A percentile compares a stretch with the other conserved stretches of the same genome.
phyloP scores from a whole-genome alignment of 2,329 filamentous ascomycete species.

The Hysterium pulicare region DNA sequence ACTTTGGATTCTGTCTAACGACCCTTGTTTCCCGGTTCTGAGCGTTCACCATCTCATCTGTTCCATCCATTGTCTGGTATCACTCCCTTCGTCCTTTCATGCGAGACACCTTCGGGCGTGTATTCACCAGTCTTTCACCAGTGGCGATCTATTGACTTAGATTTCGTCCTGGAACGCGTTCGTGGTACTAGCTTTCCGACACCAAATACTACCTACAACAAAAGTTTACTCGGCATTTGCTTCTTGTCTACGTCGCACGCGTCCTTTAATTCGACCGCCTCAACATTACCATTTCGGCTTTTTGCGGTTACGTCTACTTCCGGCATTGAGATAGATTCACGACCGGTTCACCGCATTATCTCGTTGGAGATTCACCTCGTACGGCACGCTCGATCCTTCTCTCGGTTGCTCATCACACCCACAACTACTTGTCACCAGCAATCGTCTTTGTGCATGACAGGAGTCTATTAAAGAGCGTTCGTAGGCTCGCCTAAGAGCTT shows the following conservation, averaged over 20 bases:
- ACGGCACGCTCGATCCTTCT: constrained; percentile 19
- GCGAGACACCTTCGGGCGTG: constrained; percentile 13
- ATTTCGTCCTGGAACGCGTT: constrained; percentile 28
- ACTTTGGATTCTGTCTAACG: constrained; percentile 9
- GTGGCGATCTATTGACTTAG: constrained; percentile 42
- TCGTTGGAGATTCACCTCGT: constrained; percentile 20
- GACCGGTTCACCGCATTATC: constrained; percentile 15
- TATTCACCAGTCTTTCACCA: constrained; percentile 15
- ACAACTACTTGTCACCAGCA: constrained; percentile 16
- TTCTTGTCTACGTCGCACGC: not conserved
- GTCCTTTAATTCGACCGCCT: not conserved
- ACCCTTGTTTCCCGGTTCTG: constrained; percentile 8
- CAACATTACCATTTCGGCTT: not conserved
- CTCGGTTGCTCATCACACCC: constrained; percentile 15
- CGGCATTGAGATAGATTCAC: not conserved
- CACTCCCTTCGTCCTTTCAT: constrained; percentile 8
- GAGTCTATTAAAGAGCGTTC: constrained; percentile 26
- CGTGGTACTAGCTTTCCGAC: constrained; percentile 4
- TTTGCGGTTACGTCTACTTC: not conserved
- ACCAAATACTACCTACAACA: not conserved
- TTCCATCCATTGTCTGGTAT: constrained; percentile 5
- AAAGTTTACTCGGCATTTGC: not conserved
- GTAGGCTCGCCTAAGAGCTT: constrained; percentile 33
- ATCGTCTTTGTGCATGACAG: constrained; percentile 36
- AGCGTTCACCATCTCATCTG: constrained; percentile 9